phyloP scores from a whole-genome alignment of 495 filamentous ascomycete genomes.

The Platismatia glauca region DNA sequence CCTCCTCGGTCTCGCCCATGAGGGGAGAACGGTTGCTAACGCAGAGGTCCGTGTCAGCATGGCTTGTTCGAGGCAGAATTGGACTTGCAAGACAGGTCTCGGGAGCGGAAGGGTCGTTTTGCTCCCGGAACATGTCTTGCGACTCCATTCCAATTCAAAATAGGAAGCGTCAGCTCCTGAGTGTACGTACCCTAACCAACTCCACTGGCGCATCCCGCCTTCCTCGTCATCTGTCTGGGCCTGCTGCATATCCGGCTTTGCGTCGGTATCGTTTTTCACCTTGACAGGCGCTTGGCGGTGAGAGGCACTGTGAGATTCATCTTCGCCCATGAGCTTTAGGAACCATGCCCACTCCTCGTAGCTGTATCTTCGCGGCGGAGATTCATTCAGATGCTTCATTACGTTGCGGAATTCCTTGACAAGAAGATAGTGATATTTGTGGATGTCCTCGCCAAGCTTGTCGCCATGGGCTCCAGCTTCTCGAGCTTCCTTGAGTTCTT shows the following conservation, averaged over 20 bases:
- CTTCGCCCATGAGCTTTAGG: constrained; percentile 63
- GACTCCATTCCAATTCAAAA: no score
- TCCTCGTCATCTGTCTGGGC: constrained; percentile 23
- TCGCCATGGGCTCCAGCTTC: constrained; percentile 38
- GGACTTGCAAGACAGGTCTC: no score
- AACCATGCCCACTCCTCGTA: constrained; percentile 80
- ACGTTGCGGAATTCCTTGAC: constrained; percentile 60
- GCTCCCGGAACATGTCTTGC: no score
- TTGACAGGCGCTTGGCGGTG: constrained; percentile 26
- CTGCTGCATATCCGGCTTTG: constrained; percentile 34
- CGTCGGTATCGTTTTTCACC: constrained; percentile 15
- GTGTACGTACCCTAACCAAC: constrained; percentile 81
- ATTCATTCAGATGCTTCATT: constrained; percentile 50
- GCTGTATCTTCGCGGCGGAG: constrained; percentile 57
- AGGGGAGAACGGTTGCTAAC: constrained; percentile 50
- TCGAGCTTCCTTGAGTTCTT: constrained; percentile 35
- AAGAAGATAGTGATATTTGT: constrained; percentile 58
- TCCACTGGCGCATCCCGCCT: constrained; percentile 44
- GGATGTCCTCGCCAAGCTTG: constrained; percentile 34
- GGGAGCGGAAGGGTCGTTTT: no score
- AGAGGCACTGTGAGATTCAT: constrained; percentile 38
- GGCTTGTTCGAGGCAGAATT: no score
- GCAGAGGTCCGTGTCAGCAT: no score
- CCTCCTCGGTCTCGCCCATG: constrained; percentile 62
- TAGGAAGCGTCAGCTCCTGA: no score